These are phyloP conservation scores for Chaetomium olivaceum DNA, from an alignment of 2,329 filamentous ascomycete species.

Conservation along the genomic window DNA sequence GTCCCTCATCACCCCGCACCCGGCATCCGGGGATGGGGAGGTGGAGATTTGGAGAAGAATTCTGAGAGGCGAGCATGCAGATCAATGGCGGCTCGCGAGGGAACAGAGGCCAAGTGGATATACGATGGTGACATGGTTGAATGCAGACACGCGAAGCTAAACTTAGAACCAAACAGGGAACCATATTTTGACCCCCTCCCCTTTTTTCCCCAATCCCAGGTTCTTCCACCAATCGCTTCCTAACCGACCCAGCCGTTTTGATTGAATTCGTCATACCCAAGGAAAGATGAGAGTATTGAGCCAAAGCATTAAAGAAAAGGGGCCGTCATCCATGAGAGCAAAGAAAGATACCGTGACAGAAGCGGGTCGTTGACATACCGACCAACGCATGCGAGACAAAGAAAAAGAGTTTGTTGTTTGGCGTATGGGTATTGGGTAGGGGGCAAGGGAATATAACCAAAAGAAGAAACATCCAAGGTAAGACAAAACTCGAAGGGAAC, in stretches of 20 bases:
- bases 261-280: not conserved
- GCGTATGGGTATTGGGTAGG: not conserved
- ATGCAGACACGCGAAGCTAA: not conserved
- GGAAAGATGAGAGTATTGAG: not conserved
- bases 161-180: not conserved
- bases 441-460: not conserved
- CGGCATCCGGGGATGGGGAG: slow-evolving; percentile 7
- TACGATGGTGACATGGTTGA: slow-evolving; percentile 2
- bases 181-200: not conserved
- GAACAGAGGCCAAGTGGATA: not conserved
- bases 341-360: not conserved
- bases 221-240: slow-evolving; percentile 11
- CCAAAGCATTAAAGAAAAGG: not conserved
- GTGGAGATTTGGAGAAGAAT: slow-evolving; percentile 3
- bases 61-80: slow-evolving; percentile 2
- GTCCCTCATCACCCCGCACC: slow-evolving; percentile 22
- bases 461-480: not conserved
- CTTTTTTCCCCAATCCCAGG: not conserved
- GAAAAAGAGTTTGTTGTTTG: not conserved
- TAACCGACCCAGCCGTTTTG: not conserved
- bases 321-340: not conserved
- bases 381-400: not conserved
- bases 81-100: not conserved
- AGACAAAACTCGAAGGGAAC: not conserved
- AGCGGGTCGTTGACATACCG: not conserved